Conservation (phyloP, 768 basidiomycete genomes). For the Boletellus emodensis region DNA sequence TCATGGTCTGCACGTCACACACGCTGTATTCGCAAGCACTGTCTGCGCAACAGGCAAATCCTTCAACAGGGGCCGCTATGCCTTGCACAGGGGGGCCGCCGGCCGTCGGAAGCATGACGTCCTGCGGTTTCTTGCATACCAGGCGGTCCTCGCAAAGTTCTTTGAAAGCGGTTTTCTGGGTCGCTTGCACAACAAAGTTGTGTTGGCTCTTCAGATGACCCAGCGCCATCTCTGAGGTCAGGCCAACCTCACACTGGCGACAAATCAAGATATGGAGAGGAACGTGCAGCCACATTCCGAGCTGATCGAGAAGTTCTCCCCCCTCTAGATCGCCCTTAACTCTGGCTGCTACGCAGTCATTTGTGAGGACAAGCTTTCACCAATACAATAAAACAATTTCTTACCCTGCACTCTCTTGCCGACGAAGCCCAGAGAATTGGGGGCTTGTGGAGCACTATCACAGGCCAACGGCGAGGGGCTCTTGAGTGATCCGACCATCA, state of each 20-base stretch:
- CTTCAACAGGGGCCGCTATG: background rate
- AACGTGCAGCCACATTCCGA: background rate
- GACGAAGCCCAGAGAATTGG: too few species aligned
- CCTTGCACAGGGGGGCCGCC: constrained; percentile 1
- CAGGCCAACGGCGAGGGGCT: too few species aligned
- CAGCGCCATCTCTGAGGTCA: background rate
- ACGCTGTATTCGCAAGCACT: background rate
- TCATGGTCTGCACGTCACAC: background rate
- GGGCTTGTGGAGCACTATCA: too few species aligned
- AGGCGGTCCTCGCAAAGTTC: background rate
- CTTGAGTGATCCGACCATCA: too few species aligned
- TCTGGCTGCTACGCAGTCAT: too few species aligned
- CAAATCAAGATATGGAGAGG: background rate
- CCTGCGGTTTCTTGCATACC: background rate
- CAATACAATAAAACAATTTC: too few species aligned
- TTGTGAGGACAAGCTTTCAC: too few species aligned
- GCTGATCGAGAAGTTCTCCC: constrained; percentile 1
- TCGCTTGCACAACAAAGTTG: background rate
- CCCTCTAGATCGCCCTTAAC: too few species aligned
- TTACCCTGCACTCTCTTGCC: too few species aligned
- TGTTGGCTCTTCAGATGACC: background rate
- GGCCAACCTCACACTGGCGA: background rate
- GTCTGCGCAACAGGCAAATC: background rate
- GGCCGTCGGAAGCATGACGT: background rate
- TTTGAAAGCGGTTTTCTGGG: background rate